Conservation (phyloP, 2,329 filamentous ascomycete species). For the Atkinsonella texensis region DNA sequence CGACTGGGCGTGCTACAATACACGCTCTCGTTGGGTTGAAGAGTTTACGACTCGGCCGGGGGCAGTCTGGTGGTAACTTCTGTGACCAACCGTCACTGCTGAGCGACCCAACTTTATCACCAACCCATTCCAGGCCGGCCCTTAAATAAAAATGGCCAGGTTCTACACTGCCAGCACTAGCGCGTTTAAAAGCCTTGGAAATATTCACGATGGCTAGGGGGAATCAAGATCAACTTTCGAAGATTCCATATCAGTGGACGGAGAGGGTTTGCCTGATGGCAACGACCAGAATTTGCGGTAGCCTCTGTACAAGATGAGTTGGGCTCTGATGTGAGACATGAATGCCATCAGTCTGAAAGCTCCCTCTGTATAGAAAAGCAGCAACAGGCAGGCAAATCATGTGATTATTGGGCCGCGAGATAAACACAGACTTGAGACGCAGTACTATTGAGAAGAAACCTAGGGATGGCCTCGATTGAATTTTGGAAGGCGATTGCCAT, state of each 20-base stretch:
- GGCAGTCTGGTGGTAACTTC: no score
- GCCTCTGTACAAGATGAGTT: neutral
- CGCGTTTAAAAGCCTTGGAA: slow-evolving; percentile 9
- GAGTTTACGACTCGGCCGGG: neutral
- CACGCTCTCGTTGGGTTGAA: neutral
- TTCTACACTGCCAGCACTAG: slow-evolving; percentile 8
- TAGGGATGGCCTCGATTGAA: neutral
- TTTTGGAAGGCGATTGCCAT: neutral
- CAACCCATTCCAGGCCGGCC: slow-evolving; percentile 10
- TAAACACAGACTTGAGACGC: neutral
- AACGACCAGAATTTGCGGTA: neutral
- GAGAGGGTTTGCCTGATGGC: neutral
- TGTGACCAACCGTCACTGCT: slow-evolving; percentile 7
- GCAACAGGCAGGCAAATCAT: neutral
- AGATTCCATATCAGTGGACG: neutral
- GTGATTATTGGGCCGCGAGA: neutral
- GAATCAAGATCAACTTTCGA: neutral
- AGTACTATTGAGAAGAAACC: neutral
- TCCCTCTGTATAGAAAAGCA: neutral
- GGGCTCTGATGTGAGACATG: neutral
- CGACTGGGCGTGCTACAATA: neutral
- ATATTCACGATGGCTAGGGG: slow-evolving; percentile 1
- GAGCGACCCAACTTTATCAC: slow-evolving; percentile 9
- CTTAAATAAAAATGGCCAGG: slow-evolving; percentile 10
- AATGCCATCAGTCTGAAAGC: neutral